phyloP scores from a whole-genome alignment of 106 monocot species.

The Acorus calamus region DNA sequence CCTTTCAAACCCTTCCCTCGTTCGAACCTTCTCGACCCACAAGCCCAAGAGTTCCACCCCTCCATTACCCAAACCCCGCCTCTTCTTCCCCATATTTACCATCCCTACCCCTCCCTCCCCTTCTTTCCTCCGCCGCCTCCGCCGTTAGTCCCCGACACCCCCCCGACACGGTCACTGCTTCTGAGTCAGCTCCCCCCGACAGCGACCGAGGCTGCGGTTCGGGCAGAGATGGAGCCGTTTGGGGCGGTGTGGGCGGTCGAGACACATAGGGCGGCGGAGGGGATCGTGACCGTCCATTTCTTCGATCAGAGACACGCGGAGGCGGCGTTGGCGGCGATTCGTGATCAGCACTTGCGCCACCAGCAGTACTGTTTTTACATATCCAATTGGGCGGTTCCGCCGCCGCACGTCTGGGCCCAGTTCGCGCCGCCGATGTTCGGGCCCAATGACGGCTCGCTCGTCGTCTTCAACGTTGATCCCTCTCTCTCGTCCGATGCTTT shows the following conservation, averaged over 20 bases:
- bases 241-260: constrained; percentile 66
- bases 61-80: too few species aligned
- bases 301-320: constrained; percentile 63
- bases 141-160: too few species aligned
- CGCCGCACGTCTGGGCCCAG: constrained; percentile 55
- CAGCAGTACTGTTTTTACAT: constrained; percentile 23
- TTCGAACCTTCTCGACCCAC: too few species aligned
- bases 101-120: too few species aligned
- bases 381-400: constrained; percentile 1
- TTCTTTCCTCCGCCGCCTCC: too few species aligned
- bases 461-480: constrained; percentile 52
- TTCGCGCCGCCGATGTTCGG: constrained; percentile 23
- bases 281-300: constrained; percentile 63
- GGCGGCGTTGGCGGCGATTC: constrained; percentile 50
- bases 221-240: constrained; percentile 46
- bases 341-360: constrained; percentile 62
- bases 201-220: constrained; percentile 26
- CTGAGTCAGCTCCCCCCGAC: constrained; percentile 57
- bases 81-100: too few species aligned
- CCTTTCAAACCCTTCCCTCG: too few species aligned
- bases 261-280: constrained; percentile 22
- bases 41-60: too few species aligned
- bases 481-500: constrained; percentile 34
- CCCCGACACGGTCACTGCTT: constrained; percentile 36
- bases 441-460: constrained; percentile 58